Evolutionary conservation across 2,329 filamentous ascomycete genomes (phyloP).

Genomic region (Aspergillus cejpii): DNA sequence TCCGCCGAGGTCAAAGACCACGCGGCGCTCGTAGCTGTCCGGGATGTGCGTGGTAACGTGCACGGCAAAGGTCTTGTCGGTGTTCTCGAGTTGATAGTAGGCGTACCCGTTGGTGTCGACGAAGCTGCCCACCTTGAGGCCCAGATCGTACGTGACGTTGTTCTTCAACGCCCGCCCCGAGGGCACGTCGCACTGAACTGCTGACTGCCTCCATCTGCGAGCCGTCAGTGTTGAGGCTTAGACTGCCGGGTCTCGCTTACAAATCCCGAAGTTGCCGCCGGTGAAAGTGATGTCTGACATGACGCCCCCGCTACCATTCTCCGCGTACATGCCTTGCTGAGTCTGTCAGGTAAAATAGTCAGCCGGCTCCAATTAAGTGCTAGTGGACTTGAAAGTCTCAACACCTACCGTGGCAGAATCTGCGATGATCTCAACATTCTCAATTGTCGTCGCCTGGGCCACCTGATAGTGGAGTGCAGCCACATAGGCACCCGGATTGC

Average conservation of each 20-base stretch:
- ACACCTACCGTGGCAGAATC: not conserved
- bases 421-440: slow-evolving; percentile 43
- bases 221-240: not conserved
- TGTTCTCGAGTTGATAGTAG: too few species aligned
- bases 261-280: slow-evolving; percentile 46
- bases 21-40: too few species aligned
- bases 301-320: slow-evolving; percentile 49
- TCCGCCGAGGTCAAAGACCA: too few species aligned
- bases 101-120: too few species aligned
- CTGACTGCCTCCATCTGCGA: slow-evolving; percentile 48
- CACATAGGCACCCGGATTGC: slow-evolving; percentile 44
- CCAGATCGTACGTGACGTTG: too few species aligned
- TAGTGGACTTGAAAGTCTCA: not conserved
- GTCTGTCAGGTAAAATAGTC: not conserved
- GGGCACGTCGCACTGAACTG: slow-evolving; percentile 46
- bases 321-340: slow-evolving; percentile 22
- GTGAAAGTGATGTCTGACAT: slow-evolving; percentile 54
- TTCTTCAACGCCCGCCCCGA: too few species aligned
- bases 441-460: slow-evolving; percentile 62
- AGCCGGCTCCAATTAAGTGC: not conserved
- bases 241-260: not conserved
- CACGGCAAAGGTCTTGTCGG: too few species aligned
- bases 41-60: too few species aligned
- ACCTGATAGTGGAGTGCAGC: slow-evolving; percentile 69
- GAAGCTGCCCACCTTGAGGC: too few species aligned